Evolutionary conservation across 2,329 filamentous ascomycete species (phyloP), one percentile per base, ranked within the genome.

Genomic region (Verticillium albo-atrum): DNA sequence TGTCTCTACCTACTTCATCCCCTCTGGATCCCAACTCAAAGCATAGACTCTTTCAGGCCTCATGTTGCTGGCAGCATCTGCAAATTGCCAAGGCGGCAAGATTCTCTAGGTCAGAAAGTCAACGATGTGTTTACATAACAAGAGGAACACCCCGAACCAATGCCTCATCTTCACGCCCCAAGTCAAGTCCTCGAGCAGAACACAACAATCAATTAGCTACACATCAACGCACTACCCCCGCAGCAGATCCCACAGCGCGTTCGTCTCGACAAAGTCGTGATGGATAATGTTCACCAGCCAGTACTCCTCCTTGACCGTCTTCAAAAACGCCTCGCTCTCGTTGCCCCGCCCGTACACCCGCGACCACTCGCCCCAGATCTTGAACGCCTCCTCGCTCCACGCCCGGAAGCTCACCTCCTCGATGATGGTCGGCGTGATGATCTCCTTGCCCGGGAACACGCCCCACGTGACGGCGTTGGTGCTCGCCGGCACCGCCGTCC

Each of bases 401-500:
- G 93, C 92, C 63, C 87, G 83, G 81, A 98, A 98, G 71, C 90
- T 95, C 56, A 97, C 91, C 66, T 93, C 91, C 72, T 98, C 94
- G 68, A 98, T 96, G 70, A 98, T 98, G 2, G 94, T 98, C 3
- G 94, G 94, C 25, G 93, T 96, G 60, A 96, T 85, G 70, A 98
- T 98, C 74, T 98, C 94, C 76, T 97, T 97, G 50, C 92, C 92
- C 0, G 91, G 89, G 75, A 98, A 98, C 1, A 92, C 91, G 56
- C 94, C 94, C 94, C 94, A 98, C 0, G 95, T 99, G 2, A 99
- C 95, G 0, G 94, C 92, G 70, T 98, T 97, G 30, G 96, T 94
- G 67, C 84, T 87, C 28, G 75, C 74, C 67, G 72, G 74, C 42
- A 66, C 71, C 20, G 68, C 67, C 34, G 68, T 68, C 54, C 71